Percentiles rank a stretch among this genome's conserved stretches.
Evolutionary conservation across 495 filamentous ascomycete species (phyloP).

Genomic region (Rostrohypoxylon terebratum): DNA sequence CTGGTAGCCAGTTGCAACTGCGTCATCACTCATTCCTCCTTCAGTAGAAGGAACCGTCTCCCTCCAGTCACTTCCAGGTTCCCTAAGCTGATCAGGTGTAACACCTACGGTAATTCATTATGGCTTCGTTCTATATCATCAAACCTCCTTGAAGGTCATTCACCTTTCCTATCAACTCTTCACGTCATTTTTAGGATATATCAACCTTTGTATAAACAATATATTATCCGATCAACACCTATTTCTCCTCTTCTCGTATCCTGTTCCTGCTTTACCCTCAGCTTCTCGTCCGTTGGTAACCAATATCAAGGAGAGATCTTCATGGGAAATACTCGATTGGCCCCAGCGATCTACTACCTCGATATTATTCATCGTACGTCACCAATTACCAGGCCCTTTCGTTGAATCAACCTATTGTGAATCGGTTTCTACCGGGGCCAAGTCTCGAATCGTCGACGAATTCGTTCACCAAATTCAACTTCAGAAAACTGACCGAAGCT

Average conservation of each 20-base stretch:
- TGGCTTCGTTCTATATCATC: slow-evolving; percentile 14
- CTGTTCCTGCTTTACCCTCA: slow-evolving; percentile 21
- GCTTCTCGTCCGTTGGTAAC: slow-evolving; percentile 13
- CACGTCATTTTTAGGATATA: slow-evolving; percentile 32
- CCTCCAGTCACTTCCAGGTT: no score
- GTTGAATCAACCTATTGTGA: background rate
- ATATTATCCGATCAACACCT: slow-evolving; percentile 17
- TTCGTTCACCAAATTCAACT: background rate
- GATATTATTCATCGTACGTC: slow-evolving; percentile 25
- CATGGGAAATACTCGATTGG: slow-evolving; percentile 11
- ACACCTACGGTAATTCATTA: slow-evolving; percentile 6
- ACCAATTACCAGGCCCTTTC: slow-evolving; percentile 5
- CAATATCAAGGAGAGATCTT: slow-evolving; percentile 28
- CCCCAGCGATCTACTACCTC: slow-evolving; percentile 22
- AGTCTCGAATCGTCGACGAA: background rate
- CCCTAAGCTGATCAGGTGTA: background rate
- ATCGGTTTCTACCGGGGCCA: background rate
- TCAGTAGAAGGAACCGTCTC: background rate
- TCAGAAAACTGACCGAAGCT: background rate
- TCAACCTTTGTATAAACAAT: slow-evolving; percentile 3
- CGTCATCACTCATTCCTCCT: slow-evolving; percentile 41
- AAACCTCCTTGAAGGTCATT: slow-evolving; percentile 33
- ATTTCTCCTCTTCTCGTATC: slow-evolving; percentile 16
- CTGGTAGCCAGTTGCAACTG: slow-evolving; percentile 36
- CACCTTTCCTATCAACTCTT: slow-evolving; percentile 28